phyloP scores from a whole-genome alignment of 495 filamentous ascomycete species.

The Penicillium ochrochloron region DNA sequence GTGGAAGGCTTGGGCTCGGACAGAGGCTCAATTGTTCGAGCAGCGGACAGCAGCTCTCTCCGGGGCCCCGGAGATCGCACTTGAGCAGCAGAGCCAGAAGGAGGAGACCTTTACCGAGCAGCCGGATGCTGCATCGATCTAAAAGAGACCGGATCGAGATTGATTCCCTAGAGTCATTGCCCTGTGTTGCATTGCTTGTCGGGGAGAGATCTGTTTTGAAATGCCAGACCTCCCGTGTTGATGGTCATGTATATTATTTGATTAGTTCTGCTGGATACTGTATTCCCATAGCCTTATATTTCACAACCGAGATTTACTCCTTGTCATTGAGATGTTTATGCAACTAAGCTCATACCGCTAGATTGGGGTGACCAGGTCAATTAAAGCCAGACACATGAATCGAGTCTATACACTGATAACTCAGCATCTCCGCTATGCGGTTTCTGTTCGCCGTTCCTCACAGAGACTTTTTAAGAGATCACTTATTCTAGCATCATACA shows the following conservation, averaged over 20 bases:
- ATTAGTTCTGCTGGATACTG: constrained; percentile 27
- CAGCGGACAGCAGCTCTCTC: constrained; percentile 37
- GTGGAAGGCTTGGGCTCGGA: constrained; percentile 82
- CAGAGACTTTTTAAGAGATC: no score
- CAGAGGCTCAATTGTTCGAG: constrained; percentile 47
- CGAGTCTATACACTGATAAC: neutral
- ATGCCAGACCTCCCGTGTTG: constrained; percentile 12
- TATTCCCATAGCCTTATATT: constrained; percentile 30
- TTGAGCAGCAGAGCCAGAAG: constrained; percentile 22
- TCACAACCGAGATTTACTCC: constrained; percentile 18
- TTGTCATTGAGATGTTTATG: neutral
- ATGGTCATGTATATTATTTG: constrained; percentile 45
- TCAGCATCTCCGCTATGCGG: no score
- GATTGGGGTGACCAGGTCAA: neutral
- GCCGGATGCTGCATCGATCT: constrained; percentile 4
- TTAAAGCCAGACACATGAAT: neutral
- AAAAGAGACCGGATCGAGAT: neutral
- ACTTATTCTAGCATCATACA: no score
- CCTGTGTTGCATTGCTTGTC: constrained; percentile 13
- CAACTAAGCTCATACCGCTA: neutral
- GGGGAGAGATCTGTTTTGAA: constrained; percentile 14
- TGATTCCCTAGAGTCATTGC: constrained; percentile 1
- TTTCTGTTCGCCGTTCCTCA: no score
- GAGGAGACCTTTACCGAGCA: constrained; percentile 16
- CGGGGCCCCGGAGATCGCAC: constrained; percentile 39